Percentiles rank a stretch among this genome's conserved stretches.
These are phyloP conservation scores for Nyssa sinensis DNA, from an alignment of 148 eudicot species.

Conservation along the genomic window DNA sequence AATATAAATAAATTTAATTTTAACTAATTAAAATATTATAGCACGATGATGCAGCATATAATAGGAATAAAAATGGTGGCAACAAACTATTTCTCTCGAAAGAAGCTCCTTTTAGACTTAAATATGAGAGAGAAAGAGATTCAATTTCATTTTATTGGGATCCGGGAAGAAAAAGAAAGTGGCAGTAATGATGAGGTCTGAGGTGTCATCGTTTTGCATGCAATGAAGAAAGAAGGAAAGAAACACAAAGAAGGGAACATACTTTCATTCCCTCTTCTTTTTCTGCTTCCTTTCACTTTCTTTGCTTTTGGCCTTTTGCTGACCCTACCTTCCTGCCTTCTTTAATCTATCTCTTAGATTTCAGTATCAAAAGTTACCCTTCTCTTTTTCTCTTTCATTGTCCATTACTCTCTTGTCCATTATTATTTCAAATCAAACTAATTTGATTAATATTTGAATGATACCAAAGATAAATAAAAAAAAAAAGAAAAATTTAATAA, in stretches of 20 bases:
- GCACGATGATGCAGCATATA: too few relatives aligned
- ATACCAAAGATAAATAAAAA: too few relatives aligned
- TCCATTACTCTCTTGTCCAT: background rate
- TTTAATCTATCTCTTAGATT: conserved; percentile 5
- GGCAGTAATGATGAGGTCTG: conserved; percentile 13
- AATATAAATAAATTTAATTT: too few relatives aligned
- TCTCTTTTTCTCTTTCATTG: background rate
- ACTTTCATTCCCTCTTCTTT: background rate
- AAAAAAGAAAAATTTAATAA: too few relatives aligned
- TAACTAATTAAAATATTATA: too few relatives aligned
- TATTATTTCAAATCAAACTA: too few relatives aligned
- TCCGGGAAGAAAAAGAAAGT: conserved; percentile 18
- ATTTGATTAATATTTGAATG: too few relatives aligned
- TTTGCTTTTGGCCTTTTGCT: background rate
- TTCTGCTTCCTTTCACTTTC: background rate
- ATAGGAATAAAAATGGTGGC: too few relatives aligned
- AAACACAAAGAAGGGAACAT: background rate
- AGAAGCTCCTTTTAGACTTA: too few relatives aligned
- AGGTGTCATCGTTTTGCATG: conserved; percentile 20
- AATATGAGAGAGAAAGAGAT: background rate
- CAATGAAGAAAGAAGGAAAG: conserved; percentile 10
- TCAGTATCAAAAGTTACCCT: conserved; percentile 6
- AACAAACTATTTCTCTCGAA: too few relatives aligned
- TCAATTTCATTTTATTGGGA: background rate
- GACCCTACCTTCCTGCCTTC: too few relatives aligned